These are phyloP conservation scores for Colletotrichum coccodes DNA, from an alignment of 2,329 filamentous ascomycete species.

Conservation along the genomic window DNA sequence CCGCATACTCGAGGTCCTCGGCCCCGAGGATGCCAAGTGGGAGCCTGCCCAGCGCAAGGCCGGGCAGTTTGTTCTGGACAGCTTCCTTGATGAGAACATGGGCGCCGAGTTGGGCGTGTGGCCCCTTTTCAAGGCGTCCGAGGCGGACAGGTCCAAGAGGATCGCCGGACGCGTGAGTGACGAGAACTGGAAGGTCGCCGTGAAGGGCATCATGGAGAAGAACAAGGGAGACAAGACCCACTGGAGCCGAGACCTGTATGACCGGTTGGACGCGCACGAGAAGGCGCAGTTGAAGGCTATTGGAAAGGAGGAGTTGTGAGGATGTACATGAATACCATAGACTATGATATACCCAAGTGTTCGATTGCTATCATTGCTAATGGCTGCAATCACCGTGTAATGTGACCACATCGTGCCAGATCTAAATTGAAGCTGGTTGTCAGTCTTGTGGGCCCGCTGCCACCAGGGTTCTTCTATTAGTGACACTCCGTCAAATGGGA, in stretches of 20 bases:
- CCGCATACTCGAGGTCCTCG: slow-evolving; percentile 63
- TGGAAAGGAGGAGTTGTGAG: slow-evolving; percentile 42
- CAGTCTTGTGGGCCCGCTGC: not conserved
- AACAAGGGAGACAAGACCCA: slow-evolving; percentile 27
- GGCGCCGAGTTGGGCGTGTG: slow-evolving; percentile 67
- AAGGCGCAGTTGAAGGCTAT: slow-evolving; percentile 30
- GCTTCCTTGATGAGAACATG: slow-evolving; percentile 74
- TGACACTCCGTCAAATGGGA: not conserved
- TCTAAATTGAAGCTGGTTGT: not conserved
- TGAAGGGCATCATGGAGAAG: slow-evolving; percentile 26
- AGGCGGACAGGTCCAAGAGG: slow-evolving; percentile 29
- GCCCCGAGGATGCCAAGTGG: slow-evolving; percentile 58
- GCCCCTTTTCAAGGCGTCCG: slow-evolving; percentile 48
- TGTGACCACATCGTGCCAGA: not conserved
- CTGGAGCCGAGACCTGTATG: slow-evolving; percentile 30
- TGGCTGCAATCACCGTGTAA: not conserved
- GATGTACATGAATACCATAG: not conserved
- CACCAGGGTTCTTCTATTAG: not conserved
- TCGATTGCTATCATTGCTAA: not conserved
- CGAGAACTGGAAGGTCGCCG: slow-evolving; percentile 26
- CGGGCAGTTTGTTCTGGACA: slow-evolving; percentile 69
- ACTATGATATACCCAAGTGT: slow-evolving; percentile 14
- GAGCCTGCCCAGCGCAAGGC: slow-evolving; percentile 62
- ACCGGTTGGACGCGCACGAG: slow-evolving; percentile 29
- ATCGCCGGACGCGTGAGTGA: slow-evolving; percentile 26